These are phyloP conservation scores for Pisolithus sp. DNA, from an alignment of 768 basidiomycete species.

Conservation along the genomic window DNA sequence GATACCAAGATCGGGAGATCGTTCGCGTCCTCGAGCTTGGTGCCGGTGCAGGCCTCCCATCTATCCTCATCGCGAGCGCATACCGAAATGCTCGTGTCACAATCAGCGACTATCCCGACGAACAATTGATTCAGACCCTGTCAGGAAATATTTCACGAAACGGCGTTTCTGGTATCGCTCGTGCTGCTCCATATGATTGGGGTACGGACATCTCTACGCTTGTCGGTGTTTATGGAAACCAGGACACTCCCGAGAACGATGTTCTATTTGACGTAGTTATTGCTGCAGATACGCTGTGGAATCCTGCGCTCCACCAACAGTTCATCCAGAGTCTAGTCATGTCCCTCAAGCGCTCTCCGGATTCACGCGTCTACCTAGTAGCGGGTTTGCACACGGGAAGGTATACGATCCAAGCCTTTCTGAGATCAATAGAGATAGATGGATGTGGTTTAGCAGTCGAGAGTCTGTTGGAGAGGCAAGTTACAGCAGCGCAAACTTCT, in stretches of 20 bases:
- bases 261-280: slow-evolving; percentile 55
- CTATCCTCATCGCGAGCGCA: slow-evolving; percentile 55
- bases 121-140: slow-evolving; percentile 49
- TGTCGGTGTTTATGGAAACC: not conserved
- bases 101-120: slow-evolving; percentile 70
- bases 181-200: slow-evolving; percentile 58
- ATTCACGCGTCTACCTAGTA: slow-evolving; percentile 56
- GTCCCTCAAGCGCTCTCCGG: slow-evolving; percentile 37
- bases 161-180: slow-evolving; percentile 39
- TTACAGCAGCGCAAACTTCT: slow-evolving; percentile 25
- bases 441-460: slow-evolving; percentile 41
- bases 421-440: slow-evolving; percentile 28
- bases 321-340: slow-evolving; percentile 48
- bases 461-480: slow-evolving; percentile 42
- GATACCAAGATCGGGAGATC: slow-evolving; percentile 14
- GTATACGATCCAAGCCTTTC: slow-evolving; percentile 62
- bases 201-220: slow-evolving; percentile 40
- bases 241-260: slow-evolving; percentile 8
- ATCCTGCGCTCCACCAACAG: slow-evolving; percentile 48
- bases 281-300: slow-evolving; percentile 78
- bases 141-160: slow-evolving; percentile 52
- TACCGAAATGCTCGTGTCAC: slow-evolving; percentile 38
- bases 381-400: slow-evolving; percentile 74
- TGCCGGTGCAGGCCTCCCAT: slow-evolving; percentile 68
- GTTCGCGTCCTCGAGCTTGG: slow-evolving; percentile 62